Evolutionary conservation across 306 rosid species (phyloP), one percentile per base, ranked within the genome.

Genomic region (Lathyrus oleraceus): DNA sequence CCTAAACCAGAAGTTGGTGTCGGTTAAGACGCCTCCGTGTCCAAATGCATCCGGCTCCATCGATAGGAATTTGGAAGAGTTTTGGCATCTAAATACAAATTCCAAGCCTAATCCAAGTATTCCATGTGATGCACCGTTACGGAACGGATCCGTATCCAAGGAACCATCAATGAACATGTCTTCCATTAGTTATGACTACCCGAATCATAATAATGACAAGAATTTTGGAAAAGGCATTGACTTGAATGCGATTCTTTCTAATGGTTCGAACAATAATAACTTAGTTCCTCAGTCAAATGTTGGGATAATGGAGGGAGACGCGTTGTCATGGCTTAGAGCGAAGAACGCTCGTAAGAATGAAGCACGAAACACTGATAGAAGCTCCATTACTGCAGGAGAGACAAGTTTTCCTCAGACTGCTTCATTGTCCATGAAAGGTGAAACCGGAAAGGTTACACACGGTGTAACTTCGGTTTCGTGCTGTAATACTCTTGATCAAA

Each of bases 321-420:
- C 81, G 3, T 71, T 89, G 69, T 97, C 96, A 10, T 91, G 96
- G 99, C 90, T 89, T 54, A 81, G 84, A 80, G 77, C 83, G 21
- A 83, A 72, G 66, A 71, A 76, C 48, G 36, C 81, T 54, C 72
- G 81, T 75, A 87, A 78, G 80, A 82, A 76, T 81, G 91, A 82
- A 69, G 75, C 68, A 11, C 70, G 69, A 68, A 83, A 78, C 62
- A 49, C 68, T 21, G 79, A 75, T 52, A 78, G 69, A 40, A 23
- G 85, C 79, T 54, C 61, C 5, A 48, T 82, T 32, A 65, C 65
- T 60, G 66, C 69, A n/a, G 81, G 69, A 27, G 89, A 87, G 73
- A 74, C 57, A 25, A 72, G 78, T 63, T 79, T 73, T 71, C 53
- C 67, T 60, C 86, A 85, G 53, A 58, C 81, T 70, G 76, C 83